Conservation (phyloP, 2,329 filamentous ascomycete species). For the Ceratocystis diversiconidia region DNA sequence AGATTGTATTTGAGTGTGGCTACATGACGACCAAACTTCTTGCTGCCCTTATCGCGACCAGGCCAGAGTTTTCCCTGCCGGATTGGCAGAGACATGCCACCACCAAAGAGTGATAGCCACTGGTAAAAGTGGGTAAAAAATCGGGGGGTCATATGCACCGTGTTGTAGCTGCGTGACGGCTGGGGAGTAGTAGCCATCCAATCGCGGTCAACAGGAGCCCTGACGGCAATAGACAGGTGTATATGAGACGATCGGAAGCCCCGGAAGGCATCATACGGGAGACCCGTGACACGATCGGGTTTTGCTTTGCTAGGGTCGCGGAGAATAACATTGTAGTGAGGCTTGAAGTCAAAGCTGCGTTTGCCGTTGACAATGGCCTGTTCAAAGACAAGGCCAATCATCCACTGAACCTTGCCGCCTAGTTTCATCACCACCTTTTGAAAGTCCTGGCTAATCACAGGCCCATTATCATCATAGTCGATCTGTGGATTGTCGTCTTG, state of each 20-base stretch:
- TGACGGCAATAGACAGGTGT: slow-evolving; percentile 82
- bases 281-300: slow-evolving; percentile 32
- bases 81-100: slow-evolving; percentile 84
- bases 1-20: slow-evolving; percentile 99
- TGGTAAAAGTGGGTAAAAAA: slow-evolving; percentile 98
- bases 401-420: slow-evolving; percentile 88
- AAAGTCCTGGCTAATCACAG: slow-evolving; percentile 48
- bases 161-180: slow-evolving; percentile 84
- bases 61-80: slow-evolving; percentile 87
- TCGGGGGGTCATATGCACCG: slow-evolving; percentile 81
- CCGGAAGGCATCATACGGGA: slow-evolving; percentile 76
- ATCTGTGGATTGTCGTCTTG: slow-evolving; percentile 32
- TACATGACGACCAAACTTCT: slow-evolving; percentile 92
- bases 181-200: slow-evolving; percentile 66
- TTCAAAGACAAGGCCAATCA: slow-evolving; percentile 84
- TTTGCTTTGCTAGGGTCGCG: slow-evolving; percentile 66
- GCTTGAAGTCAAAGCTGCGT: slow-evolving; percentile 75
- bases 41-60: slow-evolving; percentile 86
- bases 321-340: slow-evolving; percentile 81
- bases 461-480: background rate
- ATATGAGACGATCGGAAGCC: slow-evolving; percentile 97
- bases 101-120: slow-evolving; percentile 96
- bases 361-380: slow-evolving; percentile 56
- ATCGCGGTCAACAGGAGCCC: slow-evolving; percentile 72
- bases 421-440: slow-evolving; percentile 99